phyloP scores from a whole-genome alignment of 83 land plant species.

The Picea abies region DNA sequence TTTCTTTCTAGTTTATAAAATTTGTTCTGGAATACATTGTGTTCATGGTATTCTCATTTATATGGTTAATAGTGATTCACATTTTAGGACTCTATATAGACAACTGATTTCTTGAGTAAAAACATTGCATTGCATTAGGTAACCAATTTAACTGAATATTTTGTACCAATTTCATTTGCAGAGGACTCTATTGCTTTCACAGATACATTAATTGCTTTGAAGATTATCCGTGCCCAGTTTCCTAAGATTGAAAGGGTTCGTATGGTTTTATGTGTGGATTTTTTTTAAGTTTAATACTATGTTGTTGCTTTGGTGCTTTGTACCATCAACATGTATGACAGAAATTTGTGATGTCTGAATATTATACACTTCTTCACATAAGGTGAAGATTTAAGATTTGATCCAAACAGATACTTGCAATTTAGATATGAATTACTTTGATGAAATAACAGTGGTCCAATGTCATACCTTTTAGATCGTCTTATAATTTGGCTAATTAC shows the following conservation, averaged over 20 bases:
- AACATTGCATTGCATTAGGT: neutral
- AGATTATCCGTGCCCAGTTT: constrained; percentile 87
- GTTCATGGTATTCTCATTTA: too few relatives aligned
- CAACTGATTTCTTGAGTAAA: constrained; percentile 1
- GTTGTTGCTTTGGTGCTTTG: neutral
- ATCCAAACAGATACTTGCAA: neutral
- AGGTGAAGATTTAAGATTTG: neutral
- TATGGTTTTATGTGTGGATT: neutral
- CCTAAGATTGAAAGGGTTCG: constrained; percentile 71
- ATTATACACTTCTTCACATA: neutral
- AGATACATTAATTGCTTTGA: constrained; percentile 81
- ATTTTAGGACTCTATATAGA: neutral
- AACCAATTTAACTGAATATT: neutral
- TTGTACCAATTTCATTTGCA: constrained; percentile 25
- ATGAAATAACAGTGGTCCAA: neutral
- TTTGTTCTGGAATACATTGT: too few relatives aligned
- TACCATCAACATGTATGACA: neutral
- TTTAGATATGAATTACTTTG: neutral
- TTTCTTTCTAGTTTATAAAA: too few relatives aligned
- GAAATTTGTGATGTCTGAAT: neutral
- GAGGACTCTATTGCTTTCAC: constrained; percentile 56
- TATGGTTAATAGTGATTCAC: too few relatives aligned
- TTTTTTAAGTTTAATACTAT: neutral
- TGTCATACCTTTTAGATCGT: neutral
- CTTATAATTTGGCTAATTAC: neutral